phyloP scores from a whole-genome alignment of 768 basidiomycete species.

The Boletus edulis region DNA sequence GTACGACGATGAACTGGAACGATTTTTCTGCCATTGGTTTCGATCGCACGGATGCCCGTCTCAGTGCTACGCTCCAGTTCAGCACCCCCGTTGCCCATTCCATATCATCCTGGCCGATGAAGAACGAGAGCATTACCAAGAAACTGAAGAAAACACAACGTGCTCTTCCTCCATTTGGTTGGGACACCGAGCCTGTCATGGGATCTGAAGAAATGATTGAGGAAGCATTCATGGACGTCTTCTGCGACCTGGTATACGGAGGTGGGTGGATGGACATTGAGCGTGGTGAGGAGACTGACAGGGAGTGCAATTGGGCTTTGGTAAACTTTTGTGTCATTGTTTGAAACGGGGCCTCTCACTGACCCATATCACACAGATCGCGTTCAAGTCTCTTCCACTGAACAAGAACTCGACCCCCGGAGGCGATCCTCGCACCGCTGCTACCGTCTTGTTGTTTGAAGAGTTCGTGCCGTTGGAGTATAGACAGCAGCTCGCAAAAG shows the following conservation, averaged over 20 bases:
- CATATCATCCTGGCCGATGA: constrained; percentile 71
- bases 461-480: constrained; percentile 93
- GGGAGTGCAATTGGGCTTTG: constrained; percentile 91
- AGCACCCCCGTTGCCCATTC: constrained; percentile 50
- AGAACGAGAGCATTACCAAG: constrained; percentile 67
- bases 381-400: constrained; percentile 77
- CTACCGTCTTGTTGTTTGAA: constrained; percentile 81
- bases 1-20: constrained; percentile 84
- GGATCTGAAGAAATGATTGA: constrained; percentile 83
- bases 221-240: constrained; percentile 86
- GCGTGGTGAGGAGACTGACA: constrained; percentile 64
- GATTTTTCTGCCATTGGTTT: constrained; percentile 88
- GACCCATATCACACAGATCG: constrained; percentile 55
- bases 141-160: constrained; percentile 81
- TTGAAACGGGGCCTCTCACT: not conserved
- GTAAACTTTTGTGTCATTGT: constrained; percentile 43
- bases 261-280: constrained; percentile 85
- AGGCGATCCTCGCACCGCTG: constrained; percentile 68
- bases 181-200: constrained; percentile 85
- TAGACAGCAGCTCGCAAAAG: constrained; percentile 65
- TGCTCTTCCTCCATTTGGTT: constrained; percentile 79
- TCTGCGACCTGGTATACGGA: constrained; percentile 78
- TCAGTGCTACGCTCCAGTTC: constrained; percentile 83
- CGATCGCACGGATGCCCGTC: constrained; percentile 69
- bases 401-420: constrained; percentile 16